Base-by-base conservation (phyloP, 2,329 filamentous ascomycete species). In the Myriosclerotinia duriaeana region DNA sequence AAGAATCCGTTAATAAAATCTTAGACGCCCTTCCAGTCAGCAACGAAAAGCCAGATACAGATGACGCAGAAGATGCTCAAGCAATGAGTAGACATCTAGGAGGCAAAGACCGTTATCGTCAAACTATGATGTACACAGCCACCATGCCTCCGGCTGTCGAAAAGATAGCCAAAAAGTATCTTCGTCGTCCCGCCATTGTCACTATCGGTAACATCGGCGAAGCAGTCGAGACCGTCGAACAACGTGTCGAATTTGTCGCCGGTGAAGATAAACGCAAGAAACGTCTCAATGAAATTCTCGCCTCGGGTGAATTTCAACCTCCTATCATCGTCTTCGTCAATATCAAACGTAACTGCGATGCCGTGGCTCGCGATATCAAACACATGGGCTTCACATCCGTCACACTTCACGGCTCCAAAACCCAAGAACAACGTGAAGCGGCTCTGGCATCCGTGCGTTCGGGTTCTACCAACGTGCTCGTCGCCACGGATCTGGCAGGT, bases 51-150 rank as follows among this genome's bases (percentile, higher is more conserved):
- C 95, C 95, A 0, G 95, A 99, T 78, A 90, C 87, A 0, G 94
- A 98, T 15, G 92, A 91, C 64, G 95, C 95, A 7, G 95, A 99
- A 78, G 86, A 98, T 75, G 83, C 91, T 0, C 82, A 85, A 66
- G 87, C 89, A n/a, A 98, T 98, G 94, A 89, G 88, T 73, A 85
- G 87, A 67, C 90, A 90, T 73, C 80, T 96, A 1, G 88, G 89
- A 64, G 87, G 87, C 22, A 87, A 87, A 71, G 89, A 93, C 74
- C 85, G 90, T 30, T 98, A 98, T 80, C 85, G 95, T 67, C 94
- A 99, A 78, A 99, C 95, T 0, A 99, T 99, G 95, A 99, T 99
- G 95, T 99, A 98, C 86, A 98, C 95, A 71, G 95, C 95, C 64
- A 99, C 95, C 38, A 99, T 99, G 95, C 93, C 95, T 1, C 81